Conservation (phyloP, 2,329 filamentous ascomycete genomes). For the Paecilomyces niveus region DNA sequence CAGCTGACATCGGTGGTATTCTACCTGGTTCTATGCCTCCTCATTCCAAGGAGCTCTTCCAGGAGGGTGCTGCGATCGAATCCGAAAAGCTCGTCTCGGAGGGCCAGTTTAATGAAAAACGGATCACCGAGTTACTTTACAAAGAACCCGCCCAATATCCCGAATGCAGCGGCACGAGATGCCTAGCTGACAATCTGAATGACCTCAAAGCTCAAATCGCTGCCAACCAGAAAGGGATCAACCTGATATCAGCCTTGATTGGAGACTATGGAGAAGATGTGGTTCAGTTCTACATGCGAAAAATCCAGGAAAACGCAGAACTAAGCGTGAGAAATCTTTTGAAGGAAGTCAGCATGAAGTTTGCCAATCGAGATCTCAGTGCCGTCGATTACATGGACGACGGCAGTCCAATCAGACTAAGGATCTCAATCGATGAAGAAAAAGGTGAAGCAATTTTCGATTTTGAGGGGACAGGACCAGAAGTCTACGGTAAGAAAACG, state of each 20-base stretch:
- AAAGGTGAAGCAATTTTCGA: conserved; percentile 69
- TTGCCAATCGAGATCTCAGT: conserved; percentile 57
- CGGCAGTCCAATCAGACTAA: conserved; percentile 67
- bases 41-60: conserved; percentile 57
- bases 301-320: conserved; percentile 71
- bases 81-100: conserved; percentile 43
- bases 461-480: conserved; percentile 67
- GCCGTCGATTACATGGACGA: conserved; percentile 79
- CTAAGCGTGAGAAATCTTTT: conserved; percentile 63
- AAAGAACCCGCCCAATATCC: conserved; percentile 63
- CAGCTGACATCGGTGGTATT: conserved; percentile 70
- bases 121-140: conserved; percentile 61
- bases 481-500: conserved; percentile 56
- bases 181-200: conserved; percentile 70
- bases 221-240: conserved; percentile 75
- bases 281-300: conserved; percentile 71
- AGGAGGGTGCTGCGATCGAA: conserved; percentile 60
- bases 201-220: conserved; percentile 78
- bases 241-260: conserved; percentile 62
- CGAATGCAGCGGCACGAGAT: conserved; percentile 68
- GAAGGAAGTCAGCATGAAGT: conserved; percentile 58
- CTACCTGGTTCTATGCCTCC: conserved; percentile 73
- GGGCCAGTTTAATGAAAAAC: conserved; percentile 61
- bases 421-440: conserved; percentile 62
- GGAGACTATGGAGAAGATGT: conserved; percentile 66